Evolutionary conservation across 495 filamentous ascomycete species (phyloP), one percentile per base, ranked within the genome.

Genomic region (Neurospora sp.): DNA sequence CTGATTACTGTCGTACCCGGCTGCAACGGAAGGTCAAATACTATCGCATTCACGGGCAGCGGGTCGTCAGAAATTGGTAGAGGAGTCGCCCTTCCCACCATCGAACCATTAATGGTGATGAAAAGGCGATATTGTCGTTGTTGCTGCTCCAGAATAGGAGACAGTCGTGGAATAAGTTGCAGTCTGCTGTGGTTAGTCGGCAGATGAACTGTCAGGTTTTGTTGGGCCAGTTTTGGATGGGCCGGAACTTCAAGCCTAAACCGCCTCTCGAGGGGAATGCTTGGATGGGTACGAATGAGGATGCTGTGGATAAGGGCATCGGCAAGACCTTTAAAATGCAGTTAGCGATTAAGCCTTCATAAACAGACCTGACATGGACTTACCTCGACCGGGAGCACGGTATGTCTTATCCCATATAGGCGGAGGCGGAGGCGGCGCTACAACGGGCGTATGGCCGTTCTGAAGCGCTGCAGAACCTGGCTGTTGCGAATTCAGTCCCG

Each of bases 221-320:
- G 91, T 71, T 93, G 90, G 18, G 87, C 83, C 71, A 89, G 77
- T 39, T 83, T 88, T 1, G 87, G 76, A 68, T 90, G 88, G 4
- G 93, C 87, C 0, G 87, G 84, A 59, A 95, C 81, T 53, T 89
- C 83, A 40, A 91, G 78, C 37, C 82, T 81, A 79, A 91, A 87
- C 59, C 81, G 82, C 5, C 81, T 80, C 37, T 86, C 82, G 18
- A 89, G 78, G 31, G 85, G 87, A 39, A 93, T 82, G 2, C 84
- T 84, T 4, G 89, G 88, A 79, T 93, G 91, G 3, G 91, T 90
- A 44, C 82, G 79, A n/a, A 97, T 79, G 35, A 87, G 83, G 48
- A 94, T 79, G 69, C 88, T 91, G 38, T 85, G 85, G 71, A 94
- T 88, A 48, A 94, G 82, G 18, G 92, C 89, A 76, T 91, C 87